phyloP scores from a whole-genome alignment of 179 eudicot species.

The Spinacia oleracea region DNA sequence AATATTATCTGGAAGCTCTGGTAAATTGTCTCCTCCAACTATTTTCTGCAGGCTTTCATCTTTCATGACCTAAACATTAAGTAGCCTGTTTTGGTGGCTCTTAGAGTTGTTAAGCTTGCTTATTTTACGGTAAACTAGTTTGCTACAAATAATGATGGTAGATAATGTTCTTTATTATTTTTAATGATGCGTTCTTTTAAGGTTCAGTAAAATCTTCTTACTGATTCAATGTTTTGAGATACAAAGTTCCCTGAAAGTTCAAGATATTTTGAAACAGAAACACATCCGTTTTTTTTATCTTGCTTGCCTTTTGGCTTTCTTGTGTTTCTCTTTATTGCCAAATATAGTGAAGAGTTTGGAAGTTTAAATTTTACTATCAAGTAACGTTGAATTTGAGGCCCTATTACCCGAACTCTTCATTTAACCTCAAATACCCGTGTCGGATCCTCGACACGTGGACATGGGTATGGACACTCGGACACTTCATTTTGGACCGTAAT shows the following conservation, averaged over 20 bases:
- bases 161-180: neutral
- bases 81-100: neutral
- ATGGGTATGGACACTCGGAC: too few species aligned
- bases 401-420: too few species aligned
- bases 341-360: neutral
- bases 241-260: neutral
- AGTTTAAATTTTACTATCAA: neutral
- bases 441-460: too few species aligned
- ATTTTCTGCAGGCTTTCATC: conserved; percentile 14
- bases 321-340: neutral
- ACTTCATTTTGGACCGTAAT: too few species aligned
- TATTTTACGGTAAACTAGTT: neutral
- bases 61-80: neutral
- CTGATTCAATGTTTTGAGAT: neutral
- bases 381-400: neutral
- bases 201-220: neutral
- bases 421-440: too few species aligned
- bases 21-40: conserved; percentile 35
- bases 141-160: neutral
- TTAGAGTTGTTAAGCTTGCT: neutral
- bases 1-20: conserved; percentile 87
- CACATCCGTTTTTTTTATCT: neutral
- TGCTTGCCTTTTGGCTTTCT: neutral
- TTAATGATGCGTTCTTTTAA: neutral
- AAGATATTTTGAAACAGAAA: neutral